Conservation (phyloP, 495 filamentous ascomycete genomes). For the Aspergillus baeticus region DNA sequence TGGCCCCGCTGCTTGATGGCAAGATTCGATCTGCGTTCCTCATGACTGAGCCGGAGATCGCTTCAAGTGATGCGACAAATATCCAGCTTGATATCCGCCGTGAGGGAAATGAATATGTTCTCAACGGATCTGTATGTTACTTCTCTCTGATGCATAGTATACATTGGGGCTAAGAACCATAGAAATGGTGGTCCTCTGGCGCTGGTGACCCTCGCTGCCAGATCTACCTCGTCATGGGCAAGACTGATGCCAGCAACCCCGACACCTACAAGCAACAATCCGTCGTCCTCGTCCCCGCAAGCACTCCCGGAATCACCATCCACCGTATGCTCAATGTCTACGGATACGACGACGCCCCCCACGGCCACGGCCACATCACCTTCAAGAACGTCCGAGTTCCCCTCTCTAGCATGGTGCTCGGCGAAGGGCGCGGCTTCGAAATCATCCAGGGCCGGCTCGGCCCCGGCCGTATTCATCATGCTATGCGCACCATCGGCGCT, state of each 20-base stretch:
- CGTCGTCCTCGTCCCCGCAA: slow-evolving; percentile 78
- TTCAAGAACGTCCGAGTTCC: slow-evolving; percentile 87
- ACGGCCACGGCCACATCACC: slow-evolving; percentile 86
- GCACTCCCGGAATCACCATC: slow-evolving; percentile 72
- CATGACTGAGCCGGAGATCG: slow-evolving; percentile 89
- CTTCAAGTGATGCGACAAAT: slow-evolving; percentile 85
- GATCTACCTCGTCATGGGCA: slow-evolving; percentile 91
- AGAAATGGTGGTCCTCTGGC: slow-evolving; percentile 97
- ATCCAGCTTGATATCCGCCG: slow-evolving; percentile 77
- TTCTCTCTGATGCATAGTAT: neutral
- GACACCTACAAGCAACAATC: slow-evolving; percentile 86
- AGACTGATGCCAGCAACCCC: slow-evolving; percentile 67
- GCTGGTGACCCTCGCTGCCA: slow-evolving; percentile 88
- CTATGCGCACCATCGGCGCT: slow-evolving; percentile 86
- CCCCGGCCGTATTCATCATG: slow-evolving; percentile 90
- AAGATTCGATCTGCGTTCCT: slow-evolving; percentile 86
- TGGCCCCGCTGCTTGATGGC: slow-evolving; percentile 79
- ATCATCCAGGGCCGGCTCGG: slow-evolving; percentile 93
- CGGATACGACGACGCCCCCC: slow-evolving; percentile 91
- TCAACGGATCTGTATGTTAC: slow-evolving; percentile 70
- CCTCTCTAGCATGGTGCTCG: slow-evolving; percentile 73
- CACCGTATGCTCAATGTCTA: slow-evolving; percentile 87
- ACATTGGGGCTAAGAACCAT: neutral
- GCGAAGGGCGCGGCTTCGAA: slow-evolving; percentile 91
- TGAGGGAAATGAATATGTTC: slow-evolving; percentile 78